Conservation (phyloP, 2,329 filamentous ascomycete species). For the Aureobasidium sp. region DNA sequence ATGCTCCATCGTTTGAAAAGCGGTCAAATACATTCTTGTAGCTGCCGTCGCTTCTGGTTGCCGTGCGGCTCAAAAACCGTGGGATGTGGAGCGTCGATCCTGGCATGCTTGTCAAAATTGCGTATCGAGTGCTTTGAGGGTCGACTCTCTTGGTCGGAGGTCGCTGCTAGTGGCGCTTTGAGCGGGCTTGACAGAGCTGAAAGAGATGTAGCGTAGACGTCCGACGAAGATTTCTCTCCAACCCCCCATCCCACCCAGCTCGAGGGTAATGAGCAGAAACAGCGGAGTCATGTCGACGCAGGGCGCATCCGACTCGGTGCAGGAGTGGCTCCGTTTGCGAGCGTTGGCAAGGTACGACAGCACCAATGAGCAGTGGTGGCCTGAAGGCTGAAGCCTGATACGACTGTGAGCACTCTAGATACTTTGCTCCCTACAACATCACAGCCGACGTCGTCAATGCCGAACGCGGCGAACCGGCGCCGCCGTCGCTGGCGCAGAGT, state of each 20-base stretch:
- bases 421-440: conserved; percentile 3
- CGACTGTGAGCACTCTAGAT: not conserved
- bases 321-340: conserved; percentile 5
- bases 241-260: not conserved
- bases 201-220: not conserved
- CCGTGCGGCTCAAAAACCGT: not conserved
- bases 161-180: too few relatives aligned
- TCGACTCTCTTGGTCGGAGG: too few relatives aligned
- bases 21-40: too few relatives aligned
- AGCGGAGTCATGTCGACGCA: not conserved
- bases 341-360: not conserved
- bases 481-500: not conserved
- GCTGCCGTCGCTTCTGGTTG: not conserved
- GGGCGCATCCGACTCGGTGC: not conserved
- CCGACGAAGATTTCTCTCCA: not conserved
- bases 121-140: not conserved
- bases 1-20: too few relatives aligned
- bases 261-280: not conserved
- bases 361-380: too few relatives aligned
- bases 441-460: conserved; percentile 1
- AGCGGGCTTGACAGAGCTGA: too few relatives aligned
- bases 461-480: not conserved
- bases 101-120: not conserved
- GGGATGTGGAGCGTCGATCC: not conserved
- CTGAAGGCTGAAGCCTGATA: not conserved